These are phyloP conservation scores for Aegilops longissima DNA, from an alignment of 176 grass and related monocot species.

Conservation along the genomic window DNA sequence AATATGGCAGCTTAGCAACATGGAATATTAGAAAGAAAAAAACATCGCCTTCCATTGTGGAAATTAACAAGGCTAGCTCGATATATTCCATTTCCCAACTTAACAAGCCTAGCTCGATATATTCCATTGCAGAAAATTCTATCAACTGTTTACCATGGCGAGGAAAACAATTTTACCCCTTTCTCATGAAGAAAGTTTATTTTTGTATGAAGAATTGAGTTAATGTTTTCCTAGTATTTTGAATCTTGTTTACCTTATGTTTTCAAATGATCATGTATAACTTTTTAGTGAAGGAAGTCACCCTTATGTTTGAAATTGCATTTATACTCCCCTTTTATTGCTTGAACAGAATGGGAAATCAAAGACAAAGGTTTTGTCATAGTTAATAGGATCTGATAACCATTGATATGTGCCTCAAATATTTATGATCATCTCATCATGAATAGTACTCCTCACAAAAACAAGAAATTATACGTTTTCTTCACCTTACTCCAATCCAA, in stretches of 20 bases:
- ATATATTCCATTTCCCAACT: background rate
- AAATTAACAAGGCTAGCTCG: background rate
- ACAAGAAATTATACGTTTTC: background rate
- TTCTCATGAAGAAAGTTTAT: background rate
- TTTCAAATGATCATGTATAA: background rate
- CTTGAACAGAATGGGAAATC: background rate
- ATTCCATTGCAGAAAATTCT: background rate
- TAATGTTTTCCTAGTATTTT: background rate
- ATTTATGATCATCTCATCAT: background rate
- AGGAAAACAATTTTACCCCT: background rate
- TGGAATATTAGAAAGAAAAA: background rate
- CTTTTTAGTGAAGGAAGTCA: background rate
- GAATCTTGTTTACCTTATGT: background rate
- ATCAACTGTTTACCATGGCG: background rate
- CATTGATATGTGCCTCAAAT: background rate
- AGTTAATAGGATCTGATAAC: too few relatives aligned
- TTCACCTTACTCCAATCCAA: background rate
- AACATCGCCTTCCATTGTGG: background rate
- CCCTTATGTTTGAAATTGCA: background rate
- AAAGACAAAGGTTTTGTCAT: background rate
- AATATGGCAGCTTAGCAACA: background rate
- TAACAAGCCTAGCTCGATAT: background rate
- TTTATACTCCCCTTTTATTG: background rate
- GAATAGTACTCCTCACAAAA: background rate
- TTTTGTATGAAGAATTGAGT: background rate